A percentile compares a stretch with the other conserved stretches of the same genome.
These are phyloP conservation scores for Crucihimalaya himalaica DNA, from an alignment of 345 rosid species.

Conservation along the genomic window DNA sequence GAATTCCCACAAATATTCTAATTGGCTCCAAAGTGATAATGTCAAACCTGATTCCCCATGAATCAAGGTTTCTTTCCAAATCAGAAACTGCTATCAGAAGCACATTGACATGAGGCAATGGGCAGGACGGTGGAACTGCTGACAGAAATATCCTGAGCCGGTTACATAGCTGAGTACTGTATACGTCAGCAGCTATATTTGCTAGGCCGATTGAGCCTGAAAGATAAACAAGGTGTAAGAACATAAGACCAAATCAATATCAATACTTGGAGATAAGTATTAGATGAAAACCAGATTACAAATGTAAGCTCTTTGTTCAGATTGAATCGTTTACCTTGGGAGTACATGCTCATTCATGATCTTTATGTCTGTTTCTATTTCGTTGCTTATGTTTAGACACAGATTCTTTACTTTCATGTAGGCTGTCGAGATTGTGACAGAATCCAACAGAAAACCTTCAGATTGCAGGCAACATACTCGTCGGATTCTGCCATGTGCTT, in stretches of 20 bases:
- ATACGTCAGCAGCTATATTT: constrained; percentile 72
- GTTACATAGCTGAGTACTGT: constrained; percentile 73
- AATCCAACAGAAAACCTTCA: constrained; percentile 70
- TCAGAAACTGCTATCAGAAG: constrained; percentile 84
- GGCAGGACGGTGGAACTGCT: constrained; percentile 90
- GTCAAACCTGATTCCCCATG: constrained; percentile 83
- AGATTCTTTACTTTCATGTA: constrained; percentile 83
- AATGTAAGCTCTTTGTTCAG: constrained; percentile 7
- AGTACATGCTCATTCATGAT: constrained; percentile 86
- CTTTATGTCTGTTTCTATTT: constrained; percentile 77
- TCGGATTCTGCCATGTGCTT: constrained; percentile 89
- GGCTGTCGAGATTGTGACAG: constrained; percentile 75
- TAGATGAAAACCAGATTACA: not conserved
- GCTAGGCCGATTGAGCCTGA: constrained; percentile 93
- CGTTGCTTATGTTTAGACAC: constrained; percentile 61
- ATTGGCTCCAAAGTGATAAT: constrained; percentile 11
- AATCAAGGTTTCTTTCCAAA: constrained; percentile 77
- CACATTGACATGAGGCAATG: constrained; percentile 77
- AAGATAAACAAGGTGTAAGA: constrained; percentile 8
- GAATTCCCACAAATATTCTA: not conserved
- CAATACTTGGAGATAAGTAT: not conserved
- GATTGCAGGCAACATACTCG: constrained; percentile 71
- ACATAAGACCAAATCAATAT: constrained; percentile 4
- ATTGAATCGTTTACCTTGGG: constrained; percentile 61
- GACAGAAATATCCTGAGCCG: constrained; percentile 77